Conservation (phyloP, 768 basidiomycete genomes). For the Sporobolomyces roseus region DNA sequence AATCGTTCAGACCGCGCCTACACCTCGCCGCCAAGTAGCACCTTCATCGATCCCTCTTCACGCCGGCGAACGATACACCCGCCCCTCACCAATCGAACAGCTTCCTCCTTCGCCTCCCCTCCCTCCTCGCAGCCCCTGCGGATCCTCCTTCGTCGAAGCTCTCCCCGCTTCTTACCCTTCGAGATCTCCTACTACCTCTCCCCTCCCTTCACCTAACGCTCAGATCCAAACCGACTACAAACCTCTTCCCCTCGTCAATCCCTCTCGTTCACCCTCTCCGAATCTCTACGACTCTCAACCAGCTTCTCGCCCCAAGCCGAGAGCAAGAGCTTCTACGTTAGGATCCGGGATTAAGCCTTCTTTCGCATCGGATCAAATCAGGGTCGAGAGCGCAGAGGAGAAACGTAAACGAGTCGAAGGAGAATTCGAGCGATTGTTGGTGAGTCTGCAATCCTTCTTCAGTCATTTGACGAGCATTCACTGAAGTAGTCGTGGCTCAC, state of each 20-base stretch:
- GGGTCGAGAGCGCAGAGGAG: slow-evolving; percentile 5
- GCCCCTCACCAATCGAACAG: background rate
- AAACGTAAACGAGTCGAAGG: slow-evolving; percentile 56
- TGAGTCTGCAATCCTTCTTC: slow-evolving; percentile 50
- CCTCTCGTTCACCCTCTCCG: background rate
- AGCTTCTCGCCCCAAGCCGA: background rate
- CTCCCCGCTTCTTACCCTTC: slow-evolving; percentile 16
- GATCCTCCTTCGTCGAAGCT: slow-evolving; percentile 23
- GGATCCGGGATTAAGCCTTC: slow-evolving; percentile 9
- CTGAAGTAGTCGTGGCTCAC: no score
- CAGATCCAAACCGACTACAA: slow-evolving; percentile 1
- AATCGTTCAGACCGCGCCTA: slow-evolving; percentile 18
- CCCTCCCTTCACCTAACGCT: slow-evolving; percentile 7
- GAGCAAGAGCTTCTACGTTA: slow-evolving; percentile 17
- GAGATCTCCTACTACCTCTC: slow-evolving; percentile 1
- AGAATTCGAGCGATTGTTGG: slow-evolving; percentile 77
- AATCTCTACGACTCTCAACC: background rate
- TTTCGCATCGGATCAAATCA: background rate
- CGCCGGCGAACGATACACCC: no score
- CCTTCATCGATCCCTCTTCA: background rate
- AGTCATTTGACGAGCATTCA: no score
- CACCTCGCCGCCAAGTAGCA: background rate
- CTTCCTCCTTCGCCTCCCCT: background rate
- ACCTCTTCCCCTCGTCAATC: slow-evolving; percentile 12
- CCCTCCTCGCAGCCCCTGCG: slow-evolving; percentile 10